Evolutionary conservation across 306 rosid genomes (phyloP), one percentile per base, ranked within the genome.

Genomic region (Inga oerstediana): DNA sequence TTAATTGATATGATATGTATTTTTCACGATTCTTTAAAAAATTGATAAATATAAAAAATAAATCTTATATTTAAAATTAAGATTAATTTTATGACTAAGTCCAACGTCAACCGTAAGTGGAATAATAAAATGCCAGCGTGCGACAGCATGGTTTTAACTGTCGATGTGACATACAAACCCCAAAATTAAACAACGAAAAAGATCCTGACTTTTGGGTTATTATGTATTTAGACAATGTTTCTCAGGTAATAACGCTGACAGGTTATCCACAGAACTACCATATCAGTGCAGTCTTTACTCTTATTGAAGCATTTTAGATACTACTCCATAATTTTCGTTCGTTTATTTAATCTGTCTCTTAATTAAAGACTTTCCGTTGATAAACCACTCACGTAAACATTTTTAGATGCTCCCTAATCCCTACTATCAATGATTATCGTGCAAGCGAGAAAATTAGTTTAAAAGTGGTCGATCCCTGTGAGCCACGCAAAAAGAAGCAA

Each of bases 111-210:
- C 30, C 30, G 30, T 27, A 27, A 27, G 30, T 27, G 30, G 14
- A 72, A 52, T 8, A 39, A 43, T 0, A 71, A 22, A 44, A 6
- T 44, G 19, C 1, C 5, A 12, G 75, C 22, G 66, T 20, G 30
- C n/a, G 75, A 71, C 75, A 43, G 15, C 4, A 15, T 44, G 35
- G 54, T 46, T 74, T 78, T 35, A 84, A 70, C 56, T 6, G 77
- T 62, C 8, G 86, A 75, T 81, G 88, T 84, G 90, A 87, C 84
- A 22, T 74, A 24, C 77, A 70, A 84, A 81, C 87, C 8, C 68
- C 41, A 30, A 34, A 75, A 61, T 84, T 81, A 77, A 34, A n/a
- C 74, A 75, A 59, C 81, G 82, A 86, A 20, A 82, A 49, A 62
- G 86, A 86, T 79, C 41, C 80, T 79, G 2, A 39, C 20, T 32